phyloP scores from a whole-genome alignment of 2,329 filamentous ascomycete species.

The Chaetomium globosum region DNA sequence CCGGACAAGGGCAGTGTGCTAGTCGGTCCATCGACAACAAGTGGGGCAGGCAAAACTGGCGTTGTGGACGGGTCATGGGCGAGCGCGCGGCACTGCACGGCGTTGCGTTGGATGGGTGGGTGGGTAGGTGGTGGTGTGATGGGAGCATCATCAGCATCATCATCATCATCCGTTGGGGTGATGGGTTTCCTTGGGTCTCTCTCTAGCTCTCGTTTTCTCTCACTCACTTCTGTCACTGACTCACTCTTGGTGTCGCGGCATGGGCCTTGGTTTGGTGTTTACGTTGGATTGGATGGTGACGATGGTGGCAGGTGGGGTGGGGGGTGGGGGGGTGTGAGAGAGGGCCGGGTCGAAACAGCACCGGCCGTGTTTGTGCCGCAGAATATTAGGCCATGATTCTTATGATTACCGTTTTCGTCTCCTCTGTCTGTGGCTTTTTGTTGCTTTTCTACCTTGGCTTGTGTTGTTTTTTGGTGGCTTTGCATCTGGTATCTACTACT shows the following conservation, averaged over 20 bases:
- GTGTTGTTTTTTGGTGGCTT: not conserved
- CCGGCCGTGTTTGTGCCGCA: constrained; percentile 11
- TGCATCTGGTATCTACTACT: not conserved
- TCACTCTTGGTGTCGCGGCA: no score
- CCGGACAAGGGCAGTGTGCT: not conserved
- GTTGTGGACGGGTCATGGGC: not conserved
- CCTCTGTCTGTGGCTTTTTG: constrained; percentile 9
- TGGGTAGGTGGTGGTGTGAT: not conserved
- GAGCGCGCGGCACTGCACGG: not conserved
- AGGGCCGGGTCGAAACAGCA: constrained; percentile 22
- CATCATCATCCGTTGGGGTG: not conserved
- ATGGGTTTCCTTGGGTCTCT: not conserved
- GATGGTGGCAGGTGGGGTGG: not conserved
- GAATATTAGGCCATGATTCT: not conserved
- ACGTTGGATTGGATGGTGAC: not conserved
- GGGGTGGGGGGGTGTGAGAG: not conserved
- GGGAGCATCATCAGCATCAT: no score
- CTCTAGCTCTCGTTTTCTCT: not conserved
- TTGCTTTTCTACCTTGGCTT: not conserved
- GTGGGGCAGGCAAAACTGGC: not conserved
- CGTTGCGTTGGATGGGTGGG: not conserved
- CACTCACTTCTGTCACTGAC: no score
- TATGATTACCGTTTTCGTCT: not conserved
- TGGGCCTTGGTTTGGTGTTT: not conserved
- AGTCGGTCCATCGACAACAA: not conserved